Percentiles rank a stretch among this genome's conserved stretches.
Conservation (phyloP, 352 stramenopile genomes). For the Pythium sp. region DNA sequence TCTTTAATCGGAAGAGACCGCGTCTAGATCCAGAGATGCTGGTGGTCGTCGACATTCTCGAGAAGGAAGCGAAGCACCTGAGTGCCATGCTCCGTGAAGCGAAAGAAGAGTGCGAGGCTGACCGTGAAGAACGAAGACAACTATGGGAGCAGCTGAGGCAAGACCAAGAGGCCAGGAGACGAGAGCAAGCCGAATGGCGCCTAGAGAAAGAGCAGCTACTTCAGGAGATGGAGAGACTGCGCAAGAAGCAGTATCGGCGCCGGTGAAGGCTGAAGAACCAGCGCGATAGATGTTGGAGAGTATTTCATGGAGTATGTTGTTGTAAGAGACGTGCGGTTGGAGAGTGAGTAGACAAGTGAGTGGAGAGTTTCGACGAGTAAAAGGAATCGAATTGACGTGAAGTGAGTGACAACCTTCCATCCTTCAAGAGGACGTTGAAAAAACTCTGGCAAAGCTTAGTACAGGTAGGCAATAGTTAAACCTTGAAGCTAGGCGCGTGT, state of each 20-base stretch:
- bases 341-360: too few species aligned
- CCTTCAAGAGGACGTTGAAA: too few species aligned
- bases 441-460: too few species aligned
- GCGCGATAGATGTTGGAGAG: too few species aligned
- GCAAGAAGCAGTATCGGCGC: neutral
- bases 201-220: slow-evolving; percentile 2
- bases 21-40: neutral
- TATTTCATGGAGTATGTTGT: too few species aligned
- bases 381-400: too few species aligned
- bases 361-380: too few species aligned
- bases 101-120: slow-evolving; percentile 3
- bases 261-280: neutral
- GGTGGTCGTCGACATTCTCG: neutral
- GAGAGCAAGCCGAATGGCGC: slow-evolving; percentile 1
- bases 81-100: neutral
- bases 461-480: too few species aligned
- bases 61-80: neutral
- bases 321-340: too few species aligned
- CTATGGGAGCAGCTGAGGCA: slow-evolving; percentile 3
- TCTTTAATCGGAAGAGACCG: neutral
- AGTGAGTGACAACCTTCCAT: too few species aligned
- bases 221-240: neutral
- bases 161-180: neutral
- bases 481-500: too few species aligned
- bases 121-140: neutral